A percentile compares a stretch with the other conserved stretches of the same genome.
Evolutionary conservation across 164 flowering plant species (phyloP).

Genomic region (Tetracentron sinense): DNA sequence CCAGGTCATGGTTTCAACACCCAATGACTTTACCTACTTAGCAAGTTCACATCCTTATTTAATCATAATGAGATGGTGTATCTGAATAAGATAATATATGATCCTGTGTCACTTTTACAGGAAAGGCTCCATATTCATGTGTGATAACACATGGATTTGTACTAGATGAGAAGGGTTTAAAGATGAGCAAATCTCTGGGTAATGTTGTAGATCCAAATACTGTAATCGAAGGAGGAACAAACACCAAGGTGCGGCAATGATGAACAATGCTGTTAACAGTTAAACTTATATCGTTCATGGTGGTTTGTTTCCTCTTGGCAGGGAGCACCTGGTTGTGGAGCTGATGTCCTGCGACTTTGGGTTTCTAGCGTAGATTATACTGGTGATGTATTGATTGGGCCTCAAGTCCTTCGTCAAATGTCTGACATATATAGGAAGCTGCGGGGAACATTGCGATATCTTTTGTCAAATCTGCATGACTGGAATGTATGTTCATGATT

Average conservation of each 20-base stretch:
- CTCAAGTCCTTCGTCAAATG: slow-evolving; percentile 91
- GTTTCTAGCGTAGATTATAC: slow-evolving; percentile 99
- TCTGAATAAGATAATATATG: too few species aligned
- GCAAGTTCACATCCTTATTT: too few species aligned
- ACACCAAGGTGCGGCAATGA: slow-evolving; percentile 48
- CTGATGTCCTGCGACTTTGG: slow-evolving; percentile 96
- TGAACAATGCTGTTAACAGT: not conserved
- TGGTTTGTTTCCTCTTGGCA: slow-evolving; percentile 28
- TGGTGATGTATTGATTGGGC: slow-evolving; percentile 81
- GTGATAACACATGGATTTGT: slow-evolving; percentile 98
- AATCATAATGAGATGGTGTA: too few species aligned
- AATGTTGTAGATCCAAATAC: slow-evolving; percentile 89
- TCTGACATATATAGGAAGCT: slow-evolving; percentile 92
- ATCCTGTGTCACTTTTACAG: slow-evolving; percentile 47
- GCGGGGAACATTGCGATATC: slow-evolving; percentile 89
- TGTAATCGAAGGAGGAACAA: slow-evolving; percentile 88
- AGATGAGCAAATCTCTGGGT: slow-evolving; percentile 98
- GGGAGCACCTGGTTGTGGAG: slow-evolving; percentile 89
- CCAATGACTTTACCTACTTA: too few species aligned
- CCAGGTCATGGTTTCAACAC: too few species aligned
- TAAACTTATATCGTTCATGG: slow-evolving; percentile 5
- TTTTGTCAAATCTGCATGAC: slow-evolving; percentile 87
- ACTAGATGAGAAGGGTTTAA: slow-evolving; percentile 89
- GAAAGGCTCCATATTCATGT: slow-evolving; percentile 79
- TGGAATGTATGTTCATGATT: slow-evolving; percentile 64